Evolutionary conservation across 345 rosid genomes (phyloP), one percentile per base, ranked within the genome.

Genomic region (Lagerstroemia speciosa): DNA sequence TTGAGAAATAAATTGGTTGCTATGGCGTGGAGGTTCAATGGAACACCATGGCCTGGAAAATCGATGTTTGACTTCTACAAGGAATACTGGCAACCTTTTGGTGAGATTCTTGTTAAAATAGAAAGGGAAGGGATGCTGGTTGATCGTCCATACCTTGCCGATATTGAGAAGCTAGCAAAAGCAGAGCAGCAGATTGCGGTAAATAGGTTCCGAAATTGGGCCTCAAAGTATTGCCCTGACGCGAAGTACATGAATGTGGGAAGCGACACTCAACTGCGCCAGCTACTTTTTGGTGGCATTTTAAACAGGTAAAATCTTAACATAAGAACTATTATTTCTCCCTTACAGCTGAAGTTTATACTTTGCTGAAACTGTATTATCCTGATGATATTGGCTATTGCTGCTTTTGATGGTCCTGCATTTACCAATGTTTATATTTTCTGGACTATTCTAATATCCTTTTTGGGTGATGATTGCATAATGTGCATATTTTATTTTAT

Each of bases 71-170:
- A 89, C 79, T 91, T 91, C 73, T 94, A 94, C 67, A 72, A 78
- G 72, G 85, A 88, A 75, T 88, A 78, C 38, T 88, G 92, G 98
- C 80, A 22, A 70, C 98, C 93, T 52, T 94, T 94, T 78, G 96
- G 96, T 74, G 88, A 89, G 73, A 76, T 94, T 82, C 87, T 94
- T 62, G 95, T 87, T 71, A 78, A 79, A 77, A 89, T 94, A 95
- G 99, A 94, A 86, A 73, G 80, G 8, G 96, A 91, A 72, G 99
- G 98, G 48, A 88, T 94, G 88, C 82, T 91, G 76, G 93, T 94
- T 74, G 92, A 94, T 81, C 85, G 88, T 22, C 69, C 77, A 61
- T 87, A 91, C 78, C 95, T 89, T 71, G 90, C 93, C 38, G 82
- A 85, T 77, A 70, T 88, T 69, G 98, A 94, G 84, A 88, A 85